Evolutionary conservation across 208 protist genomes (phyloP), one percentile per base, ranked within the genome.

Genomic region (Trypanosoma scelopori): DNA sequence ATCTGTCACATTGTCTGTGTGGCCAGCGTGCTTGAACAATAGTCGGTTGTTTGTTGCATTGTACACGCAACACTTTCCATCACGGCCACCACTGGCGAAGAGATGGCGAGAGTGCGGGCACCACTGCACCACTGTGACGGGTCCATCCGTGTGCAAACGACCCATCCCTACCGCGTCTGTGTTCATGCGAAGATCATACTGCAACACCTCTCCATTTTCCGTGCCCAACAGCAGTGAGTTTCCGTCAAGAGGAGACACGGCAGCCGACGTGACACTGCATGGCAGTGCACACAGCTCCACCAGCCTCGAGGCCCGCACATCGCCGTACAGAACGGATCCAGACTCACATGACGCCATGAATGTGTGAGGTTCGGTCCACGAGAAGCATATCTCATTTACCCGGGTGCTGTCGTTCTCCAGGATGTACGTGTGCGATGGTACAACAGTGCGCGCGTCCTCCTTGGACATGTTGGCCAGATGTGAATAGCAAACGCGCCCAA

Each of bases 81-180:
- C 92, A 41, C 81, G 66, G 13, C 87, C 84, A 23, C 82, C 92
- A 45, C 78, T 84, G 18, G 83, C 58, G 65, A 97, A 92, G 20
- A 97, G 81, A 62, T 90, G 81, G 0, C 69, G 74, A 3, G 87
- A 89, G 80, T 95, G 88, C 18, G 89, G 87, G 56, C 88, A 97
- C 87, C 92, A 97, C 69, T 83, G 71, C 25, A 91, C 23, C 25
- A 69, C 68, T 30, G 81, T 89, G 46, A 95, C 86, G 58, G 91
- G 81, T 1, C 71, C 79, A 15, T 23, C 53, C 60, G 6, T 47
- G n/a, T 95, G 88, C 55, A 91, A 62, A 6, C 72, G 64, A 35
- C 76, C 58, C 43, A 83, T 73, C 35, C 45, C 23, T 23, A 93
- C 69, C 5, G 84, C 74, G 51, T 76, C 60, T 22, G 57, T 63